phyloP scores from a whole-genome alignment of 2,329 filamentous ascomycete genomes.

The Zarea fungicola region DNA sequence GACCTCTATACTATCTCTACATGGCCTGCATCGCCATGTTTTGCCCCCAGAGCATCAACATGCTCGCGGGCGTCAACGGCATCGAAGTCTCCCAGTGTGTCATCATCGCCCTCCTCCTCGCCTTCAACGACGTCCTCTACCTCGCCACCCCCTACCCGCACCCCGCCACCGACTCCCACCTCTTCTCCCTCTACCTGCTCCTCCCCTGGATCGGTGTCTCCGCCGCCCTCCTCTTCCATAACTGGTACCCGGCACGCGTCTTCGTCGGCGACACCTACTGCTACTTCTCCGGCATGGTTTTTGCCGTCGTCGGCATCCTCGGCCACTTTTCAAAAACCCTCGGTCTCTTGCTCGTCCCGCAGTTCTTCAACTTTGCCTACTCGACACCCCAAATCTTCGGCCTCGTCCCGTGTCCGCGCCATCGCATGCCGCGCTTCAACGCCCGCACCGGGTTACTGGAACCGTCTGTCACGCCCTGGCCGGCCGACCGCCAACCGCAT shows the following conservation, averaged over 20 bases:
- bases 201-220: conserved; percentile 93
- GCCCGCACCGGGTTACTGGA: conserved; percentile 78
- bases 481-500: conserved; percentile 60
- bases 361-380: conserved; percentile 96
- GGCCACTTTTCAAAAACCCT: conserved; percentile 98
- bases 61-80: conserved; percentile 97
- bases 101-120: conserved; percentile 78
- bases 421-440: conserved; percentile 87
- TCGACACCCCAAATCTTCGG: conserved; percentile 88
- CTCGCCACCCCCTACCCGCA: conserved; percentile 79
- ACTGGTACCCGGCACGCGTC: conserved; percentile 91
- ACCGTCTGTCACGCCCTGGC: conserved; percentile 76
- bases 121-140: conserved; percentile 84
- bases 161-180: conserved; percentile 88
- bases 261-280: conserved; percentile 99
- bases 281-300: conserved; percentile 99
- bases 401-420: conserved; percentile 84
- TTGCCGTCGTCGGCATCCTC: conserved; percentile 92
- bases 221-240: conserved; percentile 78
- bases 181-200: conserved; percentile 93
- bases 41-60: conserved; percentile 98
- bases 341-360: conserved; percentile 81
- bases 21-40: conserved; percentile 97
- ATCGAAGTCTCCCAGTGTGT: conserved; percentile 95
- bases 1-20: conserved; percentile 84